Evolutionary conservation across 2,329 filamentous ascomycete genomes (phyloP).

Genomic region (Decorospora gaudefroyi): DNA sequence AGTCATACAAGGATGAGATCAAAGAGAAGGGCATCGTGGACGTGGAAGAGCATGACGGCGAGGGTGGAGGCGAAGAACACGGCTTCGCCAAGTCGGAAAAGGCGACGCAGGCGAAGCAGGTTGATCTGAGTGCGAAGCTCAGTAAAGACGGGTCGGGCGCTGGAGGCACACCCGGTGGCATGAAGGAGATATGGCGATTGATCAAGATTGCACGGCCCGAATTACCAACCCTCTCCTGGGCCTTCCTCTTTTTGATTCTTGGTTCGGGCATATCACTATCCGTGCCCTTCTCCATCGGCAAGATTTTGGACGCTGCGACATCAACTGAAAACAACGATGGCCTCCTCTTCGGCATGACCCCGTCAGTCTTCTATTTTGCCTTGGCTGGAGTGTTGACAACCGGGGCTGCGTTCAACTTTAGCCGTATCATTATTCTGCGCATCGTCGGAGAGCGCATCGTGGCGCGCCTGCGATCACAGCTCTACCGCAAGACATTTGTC

Average conservation of each 20-base stretch:
- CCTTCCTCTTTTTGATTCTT: conserved; percentile 82
- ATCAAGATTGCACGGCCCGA: conserved; percentile 90
- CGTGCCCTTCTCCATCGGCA: conserved; percentile 93
- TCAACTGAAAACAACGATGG: conserved; percentile 66
- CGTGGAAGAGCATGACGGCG: conserved; percentile 48
- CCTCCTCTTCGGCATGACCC: conserved; percentile 78
- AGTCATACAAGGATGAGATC: conserved; percentile 49
- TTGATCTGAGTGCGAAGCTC: conserved; percentile 86
- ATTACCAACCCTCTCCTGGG: conserved; percentile 73
- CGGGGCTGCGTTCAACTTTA: conserved; percentile 89
- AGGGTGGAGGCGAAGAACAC: conserved; percentile 61
- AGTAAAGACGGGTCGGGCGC: conserved; percentile 71
- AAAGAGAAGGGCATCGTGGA: conserved; percentile 44
- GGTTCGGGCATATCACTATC: conserved; percentile 95
- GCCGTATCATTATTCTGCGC: conserved; percentile 86
- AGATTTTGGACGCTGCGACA: conserved; percentile 89
- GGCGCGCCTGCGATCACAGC: conserved; percentile 80
- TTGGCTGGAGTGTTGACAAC: conserved; percentile 74
- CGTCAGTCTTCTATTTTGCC: conserved; percentile 85
- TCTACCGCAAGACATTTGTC: conserved; percentile 91
- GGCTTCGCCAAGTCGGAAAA: conserved; percentile 77
- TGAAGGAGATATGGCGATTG: conserved; percentile 78
- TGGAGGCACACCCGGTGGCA: conserved; percentile 59
- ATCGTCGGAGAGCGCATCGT: conserved; percentile 97
- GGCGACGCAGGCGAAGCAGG: conserved; percentile 81